These are phyloP conservation scores for Phytopythium vexans DNA, from an alignment of 352 stramenopile species.

Conservation along the genomic window DNA sequence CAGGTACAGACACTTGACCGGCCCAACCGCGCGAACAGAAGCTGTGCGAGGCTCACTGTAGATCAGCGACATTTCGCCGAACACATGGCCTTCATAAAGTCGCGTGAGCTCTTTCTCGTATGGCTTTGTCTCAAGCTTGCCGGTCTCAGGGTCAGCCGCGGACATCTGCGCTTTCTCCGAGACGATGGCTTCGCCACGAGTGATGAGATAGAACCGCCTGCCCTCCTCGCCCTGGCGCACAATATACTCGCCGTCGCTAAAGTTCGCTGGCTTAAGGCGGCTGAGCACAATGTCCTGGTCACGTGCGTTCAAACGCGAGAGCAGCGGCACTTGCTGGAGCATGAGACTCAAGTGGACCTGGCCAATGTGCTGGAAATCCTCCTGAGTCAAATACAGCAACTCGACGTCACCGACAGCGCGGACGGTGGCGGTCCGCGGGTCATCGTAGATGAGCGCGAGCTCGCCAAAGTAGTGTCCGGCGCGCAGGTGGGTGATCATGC, in stretches of 20 bases:
- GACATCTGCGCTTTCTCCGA: conserved; percentile 50
- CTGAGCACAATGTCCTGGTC: conserved; percentile 85
- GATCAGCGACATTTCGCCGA: conserved; percentile 87
- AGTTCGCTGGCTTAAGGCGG: conserved; percentile 77
- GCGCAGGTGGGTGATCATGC: conserved; percentile 87
- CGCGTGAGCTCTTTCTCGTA: conserved; percentile 79
- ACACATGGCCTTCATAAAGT: conserved; percentile 87
- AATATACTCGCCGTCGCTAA: conserved; percentile 86
- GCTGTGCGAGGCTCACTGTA: conserved; percentile 85
- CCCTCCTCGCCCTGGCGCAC: conserved; percentile 87
- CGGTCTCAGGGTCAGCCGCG: conserved; percentile 6
- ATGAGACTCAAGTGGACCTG: conserved; percentile 87
- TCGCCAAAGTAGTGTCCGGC: conserved; percentile 94
- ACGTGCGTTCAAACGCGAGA: conserved; percentile 59
- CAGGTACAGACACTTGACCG: conserved; percentile 84
- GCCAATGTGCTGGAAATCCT: conserved; percentile 86
- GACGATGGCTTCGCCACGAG: conserved; percentile 79
- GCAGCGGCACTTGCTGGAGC: conserved; percentile 81
- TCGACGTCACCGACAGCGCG: conserved; percentile 75
- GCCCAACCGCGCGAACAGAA: conserved; percentile 70
- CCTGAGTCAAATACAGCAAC: conserved; percentile 80
- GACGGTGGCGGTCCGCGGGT: conserved; percentile 82
- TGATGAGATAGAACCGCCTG: conserved; percentile 90
- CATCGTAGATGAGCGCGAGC: conserved; percentile 89
- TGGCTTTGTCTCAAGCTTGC: conserved; percentile 26